Base-by-base conservation (phyloP, 768 basidiomycete species). In the Hygrocybe punicea region DNA sequence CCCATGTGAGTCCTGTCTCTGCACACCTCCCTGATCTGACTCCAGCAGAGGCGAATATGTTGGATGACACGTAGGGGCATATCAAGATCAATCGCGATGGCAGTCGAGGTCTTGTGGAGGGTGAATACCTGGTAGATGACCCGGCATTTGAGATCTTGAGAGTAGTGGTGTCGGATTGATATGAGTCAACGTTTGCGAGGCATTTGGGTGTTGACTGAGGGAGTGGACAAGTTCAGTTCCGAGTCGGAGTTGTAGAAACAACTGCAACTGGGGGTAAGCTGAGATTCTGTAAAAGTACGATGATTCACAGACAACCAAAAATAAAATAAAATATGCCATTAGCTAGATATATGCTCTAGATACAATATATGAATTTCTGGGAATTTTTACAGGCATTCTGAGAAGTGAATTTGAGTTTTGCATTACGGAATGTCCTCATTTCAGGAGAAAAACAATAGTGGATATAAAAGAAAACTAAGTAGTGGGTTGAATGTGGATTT, bases 61-160 rank as follows among this genome's bases (percentile, higher is more conserved):
- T 66, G 63, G 4, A 66, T 63, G 21, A 66, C 63, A 21, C 65
- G 60, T 16, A 65, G 44, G 13, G 60, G 63, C 52, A 66, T 63
- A 48, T 66, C 59, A 13, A 65, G 62, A 39, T 59, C n/a, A 17
- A 61, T 34, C 7, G 63, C 50, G 21, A 66, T 66, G 16, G 57
- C 52, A 1, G 56, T 55, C 5, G 63, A 58, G 24, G 47, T 48
- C 35, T 51, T 29, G 13, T 54, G 52, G 40, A 64, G 62, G 6
- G 49, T 60, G 11, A 50, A 61, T 1, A 52, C 39, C 47, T 65
- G 58, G 50, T 64, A 60, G 16, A 66, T 61, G 9, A 66, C 62
- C 4, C 57, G 57, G 1, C 55, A 36, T 53, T 66, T 66, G 10
- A 66, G 56, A 37, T 66, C 65, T 19, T 51, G 35, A 16, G 65